A percentile compares a stretch with the other conserved stretches of the same genome.
Conservation (phyloP, 1,284 basidiomycete species). For the Tremellales sp. region DNA sequence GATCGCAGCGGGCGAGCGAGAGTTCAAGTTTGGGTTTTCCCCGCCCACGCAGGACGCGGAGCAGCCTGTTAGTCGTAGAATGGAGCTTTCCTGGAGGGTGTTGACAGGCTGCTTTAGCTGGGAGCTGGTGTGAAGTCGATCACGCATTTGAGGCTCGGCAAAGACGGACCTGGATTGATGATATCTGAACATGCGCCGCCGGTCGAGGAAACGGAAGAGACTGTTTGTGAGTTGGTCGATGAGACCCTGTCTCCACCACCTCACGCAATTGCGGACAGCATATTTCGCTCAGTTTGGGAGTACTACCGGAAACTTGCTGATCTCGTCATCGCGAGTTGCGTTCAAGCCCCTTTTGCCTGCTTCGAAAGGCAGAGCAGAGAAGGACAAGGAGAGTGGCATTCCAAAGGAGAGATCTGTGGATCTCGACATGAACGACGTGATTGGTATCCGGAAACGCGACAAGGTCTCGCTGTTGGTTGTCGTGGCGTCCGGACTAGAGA, state of each 20-base stretch:
- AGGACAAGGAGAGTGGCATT: not conserved
- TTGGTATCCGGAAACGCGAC: conserved; percentile 10
- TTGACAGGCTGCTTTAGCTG: not conserved
- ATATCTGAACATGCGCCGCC: not conserved
- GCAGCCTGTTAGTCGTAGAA: not conserved
- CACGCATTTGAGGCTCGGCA: not conserved
- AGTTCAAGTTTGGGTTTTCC: conserved; percentile 3
- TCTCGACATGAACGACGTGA: conserved; percentile 5
- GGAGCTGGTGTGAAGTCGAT: not conserved
- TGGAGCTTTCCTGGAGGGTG: not conserved
- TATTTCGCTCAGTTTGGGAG: conserved; percentile 12
- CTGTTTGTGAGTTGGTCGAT: not conserved
- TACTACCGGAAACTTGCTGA: conserved; percentile 4
- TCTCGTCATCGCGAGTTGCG: conserved; percentile 3
- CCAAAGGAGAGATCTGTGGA: not conserved
- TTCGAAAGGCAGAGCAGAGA: not conserved
- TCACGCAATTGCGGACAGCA: not conserved
- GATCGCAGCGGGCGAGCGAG: conserved; percentile 7
- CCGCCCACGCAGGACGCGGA: no score
- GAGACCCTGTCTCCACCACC: not conserved
- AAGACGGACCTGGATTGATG: conserved; percentile 2
- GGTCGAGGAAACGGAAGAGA: not conserved
- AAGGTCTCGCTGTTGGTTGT: conserved; percentile 9
- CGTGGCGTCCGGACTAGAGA: conserved; percentile 9
- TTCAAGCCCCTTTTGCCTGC: conserved; percentile 8